Evolutionary conservation across 768 basidiomycete genomes (phyloP).

Genomic region (Polyporus arcularius): DNA sequence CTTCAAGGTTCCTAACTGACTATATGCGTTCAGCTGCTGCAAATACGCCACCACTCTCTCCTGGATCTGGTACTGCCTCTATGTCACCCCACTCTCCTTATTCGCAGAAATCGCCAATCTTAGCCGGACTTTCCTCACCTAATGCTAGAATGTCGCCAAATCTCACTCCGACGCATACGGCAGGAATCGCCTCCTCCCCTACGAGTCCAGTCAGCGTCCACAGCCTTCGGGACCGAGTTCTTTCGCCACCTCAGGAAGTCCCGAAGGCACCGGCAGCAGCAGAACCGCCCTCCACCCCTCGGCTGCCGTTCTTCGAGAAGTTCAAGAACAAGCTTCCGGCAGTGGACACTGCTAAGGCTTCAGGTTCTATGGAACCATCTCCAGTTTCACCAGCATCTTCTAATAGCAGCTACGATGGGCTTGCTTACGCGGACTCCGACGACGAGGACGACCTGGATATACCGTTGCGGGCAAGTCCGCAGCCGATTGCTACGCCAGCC

Average conservation of each 20-base stretch:
- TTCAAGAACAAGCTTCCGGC: slow-evolving; percentile 38
- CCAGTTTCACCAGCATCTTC: slow-evolving; percentile 15
- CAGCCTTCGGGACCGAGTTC: slow-evolving; percentile 21
- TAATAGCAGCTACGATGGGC: slow-evolving; percentile 17
- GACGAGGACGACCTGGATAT: slow-evolving; percentile 14
- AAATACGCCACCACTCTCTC: slow-evolving; percentile 30
- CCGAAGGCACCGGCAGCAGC: slow-evolving; percentile 23
- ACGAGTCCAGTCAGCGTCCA: slow-evolving; percentile 21
- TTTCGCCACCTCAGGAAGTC: slow-evolving; percentile 26
- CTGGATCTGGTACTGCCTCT: slow-evolving; percentile 27
- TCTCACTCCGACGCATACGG: slow-evolving; percentile 21
- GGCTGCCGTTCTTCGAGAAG: slow-evolving; percentile 61
- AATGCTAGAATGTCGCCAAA: slow-evolving; percentile 11
- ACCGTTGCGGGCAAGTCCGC: slow-evolving; percentile 15
- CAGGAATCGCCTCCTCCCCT: slow-evolving; percentile 16
- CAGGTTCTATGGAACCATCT: slow-evolving; percentile 5
- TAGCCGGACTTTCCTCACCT: slow-evolving; percentile 20
- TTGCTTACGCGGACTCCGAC: slow-evolving; percentile 22
- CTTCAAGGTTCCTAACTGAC: neutral
- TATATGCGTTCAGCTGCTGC: slow-evolving; percentile 12
- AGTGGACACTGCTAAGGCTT: slow-evolving; percentile 17
- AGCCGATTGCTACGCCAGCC: slow-evolving; percentile 10
- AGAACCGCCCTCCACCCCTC: slow-evolving; percentile 25
- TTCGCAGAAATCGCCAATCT: slow-evolving; percentile 27
- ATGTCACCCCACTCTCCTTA: slow-evolving; percentile 29